These are phyloP conservation scores for Candida peoriensis DNA, from an alignment of 805 yeast genomes.

Conservation along the genomic window DNA sequence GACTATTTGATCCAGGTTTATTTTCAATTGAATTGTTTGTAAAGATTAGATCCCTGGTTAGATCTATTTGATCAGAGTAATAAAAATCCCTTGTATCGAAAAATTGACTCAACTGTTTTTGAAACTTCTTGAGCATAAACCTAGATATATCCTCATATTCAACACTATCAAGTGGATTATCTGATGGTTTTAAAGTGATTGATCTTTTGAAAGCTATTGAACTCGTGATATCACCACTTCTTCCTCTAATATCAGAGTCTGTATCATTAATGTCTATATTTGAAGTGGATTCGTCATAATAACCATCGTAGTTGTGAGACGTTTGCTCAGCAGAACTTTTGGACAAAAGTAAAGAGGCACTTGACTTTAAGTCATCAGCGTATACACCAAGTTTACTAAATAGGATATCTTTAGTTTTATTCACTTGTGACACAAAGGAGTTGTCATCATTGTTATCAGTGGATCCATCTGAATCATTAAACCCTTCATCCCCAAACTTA, in stretches of 20 bases:
- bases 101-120: constrained; percentile 13
- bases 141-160: constrained; percentile 13
- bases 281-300: constrained; percentile 6
- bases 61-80: constrained; percentile 26
- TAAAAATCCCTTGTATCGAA: constrained; percentile 20
- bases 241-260: background rate
- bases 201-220: constrained; percentile 21
- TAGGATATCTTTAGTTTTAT: constrained; percentile 15
- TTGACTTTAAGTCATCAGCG: constrained; percentile 22
- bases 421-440: constrained; percentile 7
- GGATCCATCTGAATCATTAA: background rate
- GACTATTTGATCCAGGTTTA: constrained; percentile 3
- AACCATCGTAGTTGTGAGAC: constrained; percentile 5
- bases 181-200: constrained; percentile 16
- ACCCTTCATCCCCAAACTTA: background rate
- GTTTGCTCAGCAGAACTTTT: constrained; percentile 8
- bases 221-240: constrained; percentile 2
- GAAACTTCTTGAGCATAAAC: constrained; percentile 19
- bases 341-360: constrained; percentile 18
- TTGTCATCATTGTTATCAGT: background rate
- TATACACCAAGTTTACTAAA: constrained; percentile 24
- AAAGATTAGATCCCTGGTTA: constrained; percentile 19
- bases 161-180: constrained; percentile 1
- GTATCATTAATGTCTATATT: background rate
- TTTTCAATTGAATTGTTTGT: constrained; percentile 9